phyloP scores from a whole-genome alignment of 1,139 yeast species.

The Diutina ranongensis region DNA sequence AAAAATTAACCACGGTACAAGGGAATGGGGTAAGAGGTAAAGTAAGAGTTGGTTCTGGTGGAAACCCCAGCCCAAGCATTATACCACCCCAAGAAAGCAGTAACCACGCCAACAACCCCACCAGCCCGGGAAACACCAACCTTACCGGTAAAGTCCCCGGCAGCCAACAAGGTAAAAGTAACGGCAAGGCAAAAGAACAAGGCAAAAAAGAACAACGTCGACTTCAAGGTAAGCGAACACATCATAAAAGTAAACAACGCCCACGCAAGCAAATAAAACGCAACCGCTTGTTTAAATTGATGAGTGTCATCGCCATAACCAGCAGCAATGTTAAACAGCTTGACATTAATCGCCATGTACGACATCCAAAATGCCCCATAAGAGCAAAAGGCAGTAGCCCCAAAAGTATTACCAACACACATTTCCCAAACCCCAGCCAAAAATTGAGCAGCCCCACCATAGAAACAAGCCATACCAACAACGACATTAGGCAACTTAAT shows the following conservation, averaged over 20 bases:
- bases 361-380: constrained; percentile 73
- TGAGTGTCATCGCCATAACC: constrained; percentile 37
- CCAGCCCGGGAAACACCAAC: constrained; percentile 47
- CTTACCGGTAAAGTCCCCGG: constrained; percentile 41
- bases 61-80: constrained; percentile 35
- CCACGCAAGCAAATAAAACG: constrained; percentile 56
- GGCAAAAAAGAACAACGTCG: constrained; percentile 48
- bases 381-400: constrained; percentile 52
- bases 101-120: constrained; percentile 53
- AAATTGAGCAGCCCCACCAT: constrained; percentile 53
- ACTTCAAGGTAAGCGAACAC: constrained; percentile 47
- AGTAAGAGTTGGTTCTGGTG: constrained; percentile 25
- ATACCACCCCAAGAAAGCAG: constrained; percentile 53
- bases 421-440: constrained; percentile 61
- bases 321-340: constrained; percentile 41
- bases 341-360: constrained; percentile 45
- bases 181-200: constrained; percentile 43
- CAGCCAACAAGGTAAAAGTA: constrained; percentile 45
- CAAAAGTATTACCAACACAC: constrained; percentile 54
- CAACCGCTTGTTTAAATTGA: constrained; percentile 39
- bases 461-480: constrained; percentile 38
- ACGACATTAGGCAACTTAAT: constrained; percentile 35
- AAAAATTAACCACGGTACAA: constrained; percentile 12
- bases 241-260: constrained; percentile 48
- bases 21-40: constrained; percentile 22